Percentiles rank a stretch among this genome's conserved stretches.
These are phyloP conservation scores for Haplographium delicatum DNA, from an alignment of 495 filamentous ascomycete genomes.

Conservation along the genomic window DNA sequence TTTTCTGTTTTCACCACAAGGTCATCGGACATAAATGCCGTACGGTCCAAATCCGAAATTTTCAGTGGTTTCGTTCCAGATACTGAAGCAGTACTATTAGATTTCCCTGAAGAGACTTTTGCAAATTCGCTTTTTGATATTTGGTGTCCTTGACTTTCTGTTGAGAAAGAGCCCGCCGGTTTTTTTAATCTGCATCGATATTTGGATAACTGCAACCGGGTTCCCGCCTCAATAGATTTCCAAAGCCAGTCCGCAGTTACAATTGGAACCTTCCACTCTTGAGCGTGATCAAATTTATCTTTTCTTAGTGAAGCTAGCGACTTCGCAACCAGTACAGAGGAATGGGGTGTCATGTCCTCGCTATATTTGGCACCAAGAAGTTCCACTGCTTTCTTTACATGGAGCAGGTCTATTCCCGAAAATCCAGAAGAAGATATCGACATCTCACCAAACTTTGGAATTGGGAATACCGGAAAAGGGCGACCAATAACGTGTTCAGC, in stretches of 20 bases:
- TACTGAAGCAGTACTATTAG: slow-evolving; percentile 1
- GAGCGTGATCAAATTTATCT: slow-evolving; percentile 73
- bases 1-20: slow-evolving; percentile 11
- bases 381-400: slow-evolving; percentile 67
- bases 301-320: slow-evolving; percentile 40
- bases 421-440: slow-evolving; percentile 79
- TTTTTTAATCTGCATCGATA: slow-evolving; percentile 23
- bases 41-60: background rate
- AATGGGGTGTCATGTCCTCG: slow-evolving; percentile 60
- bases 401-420: slow-evolving; percentile 75
- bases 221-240: slow-evolving; percentile 61
- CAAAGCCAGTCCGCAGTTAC: slow-evolving; percentile 79
- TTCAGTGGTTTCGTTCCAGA: background rate
- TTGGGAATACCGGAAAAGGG: slow-evolving; percentile 65
- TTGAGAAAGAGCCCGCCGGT: slow-evolving; percentile 6
- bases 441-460: slow-evolving; percentile 61
- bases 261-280: slow-evolving; percentile 67
- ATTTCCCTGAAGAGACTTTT: background rate
- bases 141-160: background rate
- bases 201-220: slow-evolving; percentile 42
- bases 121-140: background rate
- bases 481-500: slow-evolving; percentile 63
- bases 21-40: slow-evolving; percentile 1
- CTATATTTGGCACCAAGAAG: slow-evolving; percentile 77
- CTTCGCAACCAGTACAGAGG: slow-evolving; percentile 61